phyloP scores from a whole-genome alignment of 2,329 filamentous ascomycete species.

The Tolypocladium amazonense region DNA sequence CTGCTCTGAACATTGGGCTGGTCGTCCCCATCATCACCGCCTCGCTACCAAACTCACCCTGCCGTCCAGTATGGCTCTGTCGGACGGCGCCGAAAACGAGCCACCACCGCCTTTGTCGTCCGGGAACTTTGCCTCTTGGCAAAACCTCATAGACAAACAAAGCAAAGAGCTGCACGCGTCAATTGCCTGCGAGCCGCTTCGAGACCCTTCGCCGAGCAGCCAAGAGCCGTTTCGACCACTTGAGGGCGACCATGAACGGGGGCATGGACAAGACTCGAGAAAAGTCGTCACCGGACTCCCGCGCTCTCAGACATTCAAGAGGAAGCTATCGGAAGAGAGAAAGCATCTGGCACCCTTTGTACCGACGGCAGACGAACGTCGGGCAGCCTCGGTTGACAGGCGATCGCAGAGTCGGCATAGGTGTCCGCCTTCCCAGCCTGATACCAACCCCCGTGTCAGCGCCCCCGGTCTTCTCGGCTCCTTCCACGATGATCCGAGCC shows the following conservation, averaged over 20 bases:
- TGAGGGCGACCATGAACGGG: slow-evolving; percentile 4
- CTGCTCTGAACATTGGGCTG: not conserved
- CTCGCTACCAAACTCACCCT: not conserved
- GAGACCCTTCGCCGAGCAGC: slow-evolving; percentile 27
- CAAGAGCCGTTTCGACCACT: slow-evolving; percentile 3
- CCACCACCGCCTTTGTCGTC: slow-evolving; percentile 13
- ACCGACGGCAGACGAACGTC: slow-evolving; percentile 53
- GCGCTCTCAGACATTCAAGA: slow-evolving; percentile 66
- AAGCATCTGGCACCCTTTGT: slow-evolving; percentile 59
- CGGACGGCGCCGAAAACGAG: slow-evolving; percentile 15
- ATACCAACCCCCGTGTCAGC: slow-evolving; percentile 30
- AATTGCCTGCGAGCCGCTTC: slow-evolving; percentile 6
- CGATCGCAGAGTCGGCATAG: slow-evolving; percentile 24
- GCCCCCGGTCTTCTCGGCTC: slow-evolving; percentile 33
- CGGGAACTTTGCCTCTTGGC: slow-evolving; percentile 15
- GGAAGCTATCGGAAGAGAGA: slow-evolving; percentile 72
- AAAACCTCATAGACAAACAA: slow-evolving; percentile 16
- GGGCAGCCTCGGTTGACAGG: slow-evolving; percentile 58
- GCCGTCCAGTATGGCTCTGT: slow-evolving; percentile 19
- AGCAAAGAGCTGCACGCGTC: slow-evolving; percentile 5
- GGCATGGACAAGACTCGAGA: slow-evolving; percentile 14
- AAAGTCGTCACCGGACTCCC: slow-evolving; percentile 72
- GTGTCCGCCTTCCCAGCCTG: slow-evolving; percentile 11
- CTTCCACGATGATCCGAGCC: slow-evolving; percentile 9
- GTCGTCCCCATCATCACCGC: not conserved